A percentile compares a stretch with the other conserved stretches of the same genome.
phyloP scores from a whole-genome alignment of 2,329 filamentous ascomycete species.

The Zymoseptoria passerinii region DNA sequence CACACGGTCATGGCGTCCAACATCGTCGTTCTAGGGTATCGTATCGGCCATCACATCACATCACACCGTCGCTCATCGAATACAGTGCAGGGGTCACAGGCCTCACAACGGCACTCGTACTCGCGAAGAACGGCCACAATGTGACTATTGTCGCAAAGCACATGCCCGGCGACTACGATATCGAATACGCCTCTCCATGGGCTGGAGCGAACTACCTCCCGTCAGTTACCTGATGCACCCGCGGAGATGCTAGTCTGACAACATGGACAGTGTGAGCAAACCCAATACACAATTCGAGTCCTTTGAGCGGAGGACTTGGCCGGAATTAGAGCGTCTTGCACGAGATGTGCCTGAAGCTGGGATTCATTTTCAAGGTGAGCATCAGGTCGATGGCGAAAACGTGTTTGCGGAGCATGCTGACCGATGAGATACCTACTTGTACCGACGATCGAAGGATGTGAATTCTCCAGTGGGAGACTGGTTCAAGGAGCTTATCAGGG shows the following conservation, averaged over 20 bases:
- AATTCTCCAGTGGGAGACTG: constrained; percentile 45
- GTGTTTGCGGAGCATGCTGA: neutral
- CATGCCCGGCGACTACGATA: constrained; percentile 88
- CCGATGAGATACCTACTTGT: constrained; percentile 41
- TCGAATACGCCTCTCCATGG: constrained; percentile 85
- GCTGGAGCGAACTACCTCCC: constrained; percentile 74
- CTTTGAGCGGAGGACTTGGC: constrained; percentile 40
- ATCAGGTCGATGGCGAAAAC: neutral
- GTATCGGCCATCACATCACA: too few species aligned
- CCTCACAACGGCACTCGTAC: constrained; percentile 55
- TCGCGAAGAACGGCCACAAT: constrained; percentile 50
- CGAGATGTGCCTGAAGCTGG: constrained; percentile 66
- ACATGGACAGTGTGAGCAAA: constrained; percentile 30
- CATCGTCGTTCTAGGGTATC: constrained; percentile 44
- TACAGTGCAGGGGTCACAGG: constrained; percentile 53
- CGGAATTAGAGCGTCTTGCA: constrained; percentile 36
- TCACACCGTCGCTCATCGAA: constrained; percentile 1
- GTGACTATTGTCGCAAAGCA: constrained; percentile 75
- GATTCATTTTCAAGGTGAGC: constrained; percentile 59
- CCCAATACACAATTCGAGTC: constrained; percentile 32
- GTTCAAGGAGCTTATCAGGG: constrained; percentile 57
- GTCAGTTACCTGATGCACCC: constrained; percentile 6
- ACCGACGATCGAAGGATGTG: constrained; percentile 56
- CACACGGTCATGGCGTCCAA: constrained; percentile 20
- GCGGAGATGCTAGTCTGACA: neutral